Evolutionary conservation across 108 stramenopile species (phyloP).

Genomic region (Parietichytrium sp.): DNA sequence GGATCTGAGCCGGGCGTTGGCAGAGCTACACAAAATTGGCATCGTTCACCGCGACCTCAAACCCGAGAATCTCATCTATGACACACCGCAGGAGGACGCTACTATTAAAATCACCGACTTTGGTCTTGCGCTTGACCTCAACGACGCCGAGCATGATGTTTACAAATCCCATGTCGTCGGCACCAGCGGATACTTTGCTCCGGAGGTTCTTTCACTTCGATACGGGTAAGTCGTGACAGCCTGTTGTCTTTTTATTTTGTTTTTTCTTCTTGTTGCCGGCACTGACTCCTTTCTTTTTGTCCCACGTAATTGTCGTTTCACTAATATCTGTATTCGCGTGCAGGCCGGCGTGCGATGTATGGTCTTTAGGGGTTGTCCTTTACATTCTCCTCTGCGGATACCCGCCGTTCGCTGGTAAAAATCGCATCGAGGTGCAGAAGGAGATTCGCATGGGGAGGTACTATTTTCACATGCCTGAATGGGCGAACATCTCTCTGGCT

Average conservation of each 20-base stretch:
- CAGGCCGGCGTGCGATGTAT: slow-evolving; percentile 71
- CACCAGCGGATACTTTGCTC: slow-evolving; percentile 92
- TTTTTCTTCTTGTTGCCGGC: no score
- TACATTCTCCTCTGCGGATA: slow-evolving; percentile 96
- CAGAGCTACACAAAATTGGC: slow-evolving; percentile 60
- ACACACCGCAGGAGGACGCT: slow-evolving; percentile 65
- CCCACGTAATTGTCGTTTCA: no score
- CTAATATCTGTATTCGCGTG: no score
- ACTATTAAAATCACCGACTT: slow-evolving; percentile 97
- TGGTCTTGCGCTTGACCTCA: slow-evolving; percentile 88
- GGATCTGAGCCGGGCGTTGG: background rate
- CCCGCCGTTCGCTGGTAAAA: slow-evolving; percentile 92
- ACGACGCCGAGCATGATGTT: slow-evolving; percentile 48
- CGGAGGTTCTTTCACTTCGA: slow-evolving; percentile 91
- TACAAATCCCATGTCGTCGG: slow-evolving; percentile 70
- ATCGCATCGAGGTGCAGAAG: slow-evolving; percentile 55
- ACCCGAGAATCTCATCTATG: slow-evolving; percentile 79
- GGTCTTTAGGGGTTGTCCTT: slow-evolving; percentile 86
- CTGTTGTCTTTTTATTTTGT: no score
- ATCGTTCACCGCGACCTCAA: slow-evolving; percentile 84
- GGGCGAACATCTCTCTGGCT: background rate
- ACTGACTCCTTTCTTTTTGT: no score
- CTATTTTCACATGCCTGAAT: slow-evolving; percentile 23
- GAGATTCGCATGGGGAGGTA: slow-evolving; percentile 12
- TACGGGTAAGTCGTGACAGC: no score